Percentiles rank a stretch among this genome's conserved stretches.
Evolutionary conservation across 495 filamentous ascomycete species (phyloP).

Genomic region (Xylaria venustula): DNA sequence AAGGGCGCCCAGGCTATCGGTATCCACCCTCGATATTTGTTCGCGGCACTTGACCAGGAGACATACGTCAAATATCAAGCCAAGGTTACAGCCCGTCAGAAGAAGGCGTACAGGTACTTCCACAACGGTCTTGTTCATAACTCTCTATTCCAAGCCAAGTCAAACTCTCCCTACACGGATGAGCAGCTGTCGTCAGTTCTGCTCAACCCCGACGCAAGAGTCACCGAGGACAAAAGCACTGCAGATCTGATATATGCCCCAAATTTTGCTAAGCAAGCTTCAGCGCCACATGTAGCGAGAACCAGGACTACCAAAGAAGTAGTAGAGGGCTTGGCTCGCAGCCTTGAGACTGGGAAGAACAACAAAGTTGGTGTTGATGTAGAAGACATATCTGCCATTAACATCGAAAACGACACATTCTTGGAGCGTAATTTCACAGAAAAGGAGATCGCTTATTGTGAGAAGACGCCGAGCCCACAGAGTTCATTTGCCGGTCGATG

Average conservation of each 20-base stretch:
- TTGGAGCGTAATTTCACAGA: conserved; percentile 91
- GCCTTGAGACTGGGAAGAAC: conserved; percentile 61
- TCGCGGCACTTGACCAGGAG: conserved; percentile 83
- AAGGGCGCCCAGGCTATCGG: conserved; percentile 98
- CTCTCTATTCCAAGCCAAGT: conserved; percentile 94
- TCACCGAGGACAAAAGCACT: conserved; percentile 79
- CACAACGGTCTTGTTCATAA: conserved; percentile 98
- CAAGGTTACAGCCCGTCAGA: conserved; percentile 89
- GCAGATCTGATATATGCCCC: conserved; percentile 69
- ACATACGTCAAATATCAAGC: conserved; percentile 78
- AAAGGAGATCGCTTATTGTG: conserved; percentile 80
- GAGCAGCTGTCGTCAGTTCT: conserved; percentile 83
- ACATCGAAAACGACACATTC: conserved; percentile 91
- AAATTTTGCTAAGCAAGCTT: conserved; percentile 55
- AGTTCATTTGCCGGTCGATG: conserved; percentile 90
- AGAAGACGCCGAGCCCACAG: conserved; percentile 67
- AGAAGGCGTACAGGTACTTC: conserved; percentile 97
- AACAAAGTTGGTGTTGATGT: conserved; percentile 92
- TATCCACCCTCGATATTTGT: conserved; percentile 94
- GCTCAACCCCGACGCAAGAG: conserved; percentile 92
- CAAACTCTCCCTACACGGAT: conserved; percentile 82
- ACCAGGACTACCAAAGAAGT: conserved; percentile 67
- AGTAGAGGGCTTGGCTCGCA: conserved; percentile 75
- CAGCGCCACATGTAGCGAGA: conserved; percentile 38
- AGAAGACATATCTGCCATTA: conserved; percentile 78